phyloP scores from a whole-genome alignment of 2,329 filamentous ascomycete species.

The Gyromitra esculenta region DNA sequence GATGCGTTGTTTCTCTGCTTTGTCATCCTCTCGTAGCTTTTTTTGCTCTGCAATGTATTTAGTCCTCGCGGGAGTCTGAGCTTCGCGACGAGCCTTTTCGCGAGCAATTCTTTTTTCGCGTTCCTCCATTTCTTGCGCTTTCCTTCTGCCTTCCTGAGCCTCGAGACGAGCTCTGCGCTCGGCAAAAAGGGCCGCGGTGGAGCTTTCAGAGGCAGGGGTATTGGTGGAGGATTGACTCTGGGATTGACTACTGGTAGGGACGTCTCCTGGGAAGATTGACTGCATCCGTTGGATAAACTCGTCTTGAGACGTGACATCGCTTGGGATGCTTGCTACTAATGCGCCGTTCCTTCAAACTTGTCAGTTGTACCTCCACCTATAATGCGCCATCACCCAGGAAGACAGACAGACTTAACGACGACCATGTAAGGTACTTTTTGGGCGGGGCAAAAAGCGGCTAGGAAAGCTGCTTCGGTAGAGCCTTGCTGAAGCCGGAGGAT shows the following conservation, averaged over 20 bases:
- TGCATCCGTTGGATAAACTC: conserved; percentile 4
- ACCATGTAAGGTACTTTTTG: conserved; percentile 78
- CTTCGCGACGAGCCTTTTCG: conserved; percentile 57
- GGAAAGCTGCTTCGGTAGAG: conserved; percentile 81
- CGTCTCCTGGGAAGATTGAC: background rate
- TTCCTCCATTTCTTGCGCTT: conserved; percentile 21
- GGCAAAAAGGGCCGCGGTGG: conserved; percentile 37
- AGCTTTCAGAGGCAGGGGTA: background rate
- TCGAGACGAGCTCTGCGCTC: conserved; percentile 42
- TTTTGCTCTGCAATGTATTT: conserved; percentile 68
- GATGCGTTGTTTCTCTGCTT: conserved; percentile 75
- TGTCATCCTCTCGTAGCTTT: conserved; percentile 71
- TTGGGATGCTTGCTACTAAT: conserved; percentile 49
- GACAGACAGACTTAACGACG: conserved; percentile 72
- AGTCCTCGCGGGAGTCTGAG: conserved; percentile 52
- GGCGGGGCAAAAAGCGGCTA: conserved; percentile 83
- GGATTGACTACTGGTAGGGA: background rate
- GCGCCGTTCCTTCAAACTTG: conserved; percentile 52
- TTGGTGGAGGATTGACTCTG: background rate
- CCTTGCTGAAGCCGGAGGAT: conserved; percentile 75
- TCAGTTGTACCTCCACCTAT: background rate
- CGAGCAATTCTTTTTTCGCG: conserved; percentile 32
- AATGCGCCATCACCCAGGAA: background rate
- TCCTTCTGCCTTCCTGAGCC: conserved; percentile 18
- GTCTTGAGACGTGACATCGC: background rate